Evolutionary conservation across 1,139 yeast genomes (phyloP), one percentile per base, ranked within the genome.

Genomic region (Zygosaccharomyces pseudobailii): DNA sequence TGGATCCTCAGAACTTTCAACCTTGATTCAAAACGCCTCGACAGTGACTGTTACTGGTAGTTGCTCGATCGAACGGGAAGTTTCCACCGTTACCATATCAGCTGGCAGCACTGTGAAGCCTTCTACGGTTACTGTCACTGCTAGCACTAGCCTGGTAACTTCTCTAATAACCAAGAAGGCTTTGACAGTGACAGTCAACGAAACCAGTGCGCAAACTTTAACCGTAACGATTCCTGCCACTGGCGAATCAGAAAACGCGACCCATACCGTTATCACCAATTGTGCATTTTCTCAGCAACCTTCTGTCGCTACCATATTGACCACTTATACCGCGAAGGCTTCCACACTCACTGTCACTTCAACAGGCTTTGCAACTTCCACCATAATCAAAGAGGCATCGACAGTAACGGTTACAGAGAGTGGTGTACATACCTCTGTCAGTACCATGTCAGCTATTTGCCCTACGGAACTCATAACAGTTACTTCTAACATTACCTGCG

Each of bases 381-480:
- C 31, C n/a, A 10, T 28, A 6, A 3, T 10, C 9, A 6, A 28
- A 10, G 31, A 28, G 5, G 31, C 31, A 10, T 10, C 9, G n/a
- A 28, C 31, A 28, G 31, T 30, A 30, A 30, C 33, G 19, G 2
- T 30, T 10, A 30, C 33, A 1, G 7, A n/a, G 27, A 24, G n/a
- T 20, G 25, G n/a, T 2, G 17, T 13, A 10, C 17, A 17, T 2
- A 17, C 28, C 13, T 22, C 20, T 8, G 3, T 10, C 3, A 21
- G 5, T 3, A 36, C 40, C 10, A 20, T 36, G 7, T 22, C 39
- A 22, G 17, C 24, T 5, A 27, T 7, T 10, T 4, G 5, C 6
- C 19, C 39, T n/a, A 36, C 21, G 9, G 43, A 8, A 7, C 33
- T 47, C 8, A 24, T 20, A 10, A 49, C 45, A 7, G 37, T 31